Base-by-base conservation (phyloP, 2,329 filamentous ascomycete genomes). In the Rutstroemia sydowiana region DNA sequence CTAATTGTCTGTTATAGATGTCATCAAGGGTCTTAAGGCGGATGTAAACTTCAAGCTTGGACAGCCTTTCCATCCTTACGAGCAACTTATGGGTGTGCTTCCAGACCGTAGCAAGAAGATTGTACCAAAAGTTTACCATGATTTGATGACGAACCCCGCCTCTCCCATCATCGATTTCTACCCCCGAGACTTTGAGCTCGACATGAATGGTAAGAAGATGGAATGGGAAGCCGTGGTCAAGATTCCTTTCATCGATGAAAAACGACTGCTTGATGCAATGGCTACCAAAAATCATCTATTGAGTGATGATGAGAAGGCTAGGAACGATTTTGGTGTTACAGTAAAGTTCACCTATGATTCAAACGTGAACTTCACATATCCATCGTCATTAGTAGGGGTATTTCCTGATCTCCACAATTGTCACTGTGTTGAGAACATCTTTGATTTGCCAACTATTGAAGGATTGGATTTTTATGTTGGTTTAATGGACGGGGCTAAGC, bases 151-250 rank as follows among this genome's bases (percentile, higher is more conserved):
- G 1, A 87, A 87, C 51, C 77, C 85, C 2, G 80, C 87, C 14
- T 97, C 92, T 14, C 90, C 93, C 2, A 98, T 98, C 67, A 87
- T 95, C 64, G 93, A 98, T 66, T 98, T 98, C 68, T 98, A 98
- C 64, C 93, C 93, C 2, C 81, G 92, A 61, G 93, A 98, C 63
- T 98, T 98, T 64, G 89, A 95, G 59, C 76, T 98, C 37, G 95
- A 98, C 67, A 97, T 98, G 93, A 97, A 98, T 62, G 95, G 93
- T 54, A 98, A 98, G 75, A 98, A 95, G 73, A 95, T 95, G 87
- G 95, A 98, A 58, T 98, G 93, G 93, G 93, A 98, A 67, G 93
- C 93, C 26, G 92, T 98, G 34, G 90, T 98, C 58, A 98, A 97
- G 70, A 98, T 98, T 64, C 93, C 93, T 0, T 98, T 98, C 70